Conservation (phyloP, 331 rosid species). For the Quercus tomentella region DNA sequence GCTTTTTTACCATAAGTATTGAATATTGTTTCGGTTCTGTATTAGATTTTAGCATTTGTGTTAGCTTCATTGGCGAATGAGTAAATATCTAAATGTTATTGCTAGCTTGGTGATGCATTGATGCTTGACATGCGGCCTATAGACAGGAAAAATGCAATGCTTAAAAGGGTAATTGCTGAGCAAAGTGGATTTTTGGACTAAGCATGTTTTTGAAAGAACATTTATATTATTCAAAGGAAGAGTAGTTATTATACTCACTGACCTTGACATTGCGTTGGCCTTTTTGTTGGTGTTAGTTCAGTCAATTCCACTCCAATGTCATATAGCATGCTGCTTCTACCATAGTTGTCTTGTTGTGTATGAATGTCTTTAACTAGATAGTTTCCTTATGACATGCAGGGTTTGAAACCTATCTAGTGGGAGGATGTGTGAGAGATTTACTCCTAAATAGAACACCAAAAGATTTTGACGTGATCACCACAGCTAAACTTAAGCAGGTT, state of each 20-base stretch:
- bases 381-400: conserved; percentile 43
- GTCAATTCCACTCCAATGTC: not conserved
- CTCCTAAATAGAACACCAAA: conserved; percentile 69
- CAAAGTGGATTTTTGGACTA: not conserved
- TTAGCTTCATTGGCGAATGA: not conserved
- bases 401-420: conserved; percentile 82
- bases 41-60: not conserved
- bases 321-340: not conserved
- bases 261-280: not conserved
- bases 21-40: not conserved
- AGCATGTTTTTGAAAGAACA: not conserved
- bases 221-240: not conserved
- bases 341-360: not conserved
- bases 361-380: conserved; percentile 11
- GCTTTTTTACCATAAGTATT: not conserved
- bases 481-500: conserved; percentile 78
- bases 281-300: too few species aligned
- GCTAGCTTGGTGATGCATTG: not conserved
- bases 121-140: not conserved
- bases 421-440: conserved; percentile 96
- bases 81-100: not conserved
- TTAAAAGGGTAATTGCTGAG: not conserved
- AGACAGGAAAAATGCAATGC: not conserved
- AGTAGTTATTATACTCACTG: not conserved
- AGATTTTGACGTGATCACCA: conserved; percentile 91